Conservation (phyloP, 2,329 filamentous ascomycete species). For the Ceratocystis cacaofunesta region DNA sequence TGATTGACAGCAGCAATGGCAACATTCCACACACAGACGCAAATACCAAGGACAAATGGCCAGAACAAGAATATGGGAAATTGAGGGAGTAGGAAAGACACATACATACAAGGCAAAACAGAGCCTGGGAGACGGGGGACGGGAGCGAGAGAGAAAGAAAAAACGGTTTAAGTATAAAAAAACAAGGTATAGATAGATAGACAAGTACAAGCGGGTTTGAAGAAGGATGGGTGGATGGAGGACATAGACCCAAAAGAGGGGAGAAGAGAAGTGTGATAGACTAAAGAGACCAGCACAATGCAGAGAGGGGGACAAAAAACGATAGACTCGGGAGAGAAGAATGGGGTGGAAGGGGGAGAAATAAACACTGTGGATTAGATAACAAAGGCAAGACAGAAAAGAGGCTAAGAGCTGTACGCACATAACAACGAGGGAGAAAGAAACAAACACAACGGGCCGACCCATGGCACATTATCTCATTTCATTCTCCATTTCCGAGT, state of each 20-base stretch:
- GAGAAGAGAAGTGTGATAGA: background rate
- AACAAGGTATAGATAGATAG: conserved; percentile 5
- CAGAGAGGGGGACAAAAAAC: background rate
- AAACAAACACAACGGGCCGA: background rate
- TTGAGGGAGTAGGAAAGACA: background rate
- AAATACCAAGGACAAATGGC: no score
- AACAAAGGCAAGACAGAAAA: no score
- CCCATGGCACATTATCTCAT: background rate
- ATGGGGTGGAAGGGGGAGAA: background rate
- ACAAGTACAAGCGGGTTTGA: background rate
- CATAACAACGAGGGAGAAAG: background rate
- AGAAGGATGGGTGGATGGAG: background rate
- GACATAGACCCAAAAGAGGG: background rate
- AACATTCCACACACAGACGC: no score
- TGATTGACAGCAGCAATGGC: no score
- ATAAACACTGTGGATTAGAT: background rate
- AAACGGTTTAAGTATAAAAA: background rate
- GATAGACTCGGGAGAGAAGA: background rate
- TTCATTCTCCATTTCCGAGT: background rate
- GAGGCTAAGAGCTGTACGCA: no score
- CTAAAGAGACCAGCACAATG: background rate
- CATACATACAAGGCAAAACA: no score
- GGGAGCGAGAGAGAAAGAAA: background rate
- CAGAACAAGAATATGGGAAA: no score
- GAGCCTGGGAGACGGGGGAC: no score